These are phyloP conservation scores for Daldinia grandis DNA, from an alignment of 495 filamentous ascomycete genomes.

Conservation along the genomic window DNA sequence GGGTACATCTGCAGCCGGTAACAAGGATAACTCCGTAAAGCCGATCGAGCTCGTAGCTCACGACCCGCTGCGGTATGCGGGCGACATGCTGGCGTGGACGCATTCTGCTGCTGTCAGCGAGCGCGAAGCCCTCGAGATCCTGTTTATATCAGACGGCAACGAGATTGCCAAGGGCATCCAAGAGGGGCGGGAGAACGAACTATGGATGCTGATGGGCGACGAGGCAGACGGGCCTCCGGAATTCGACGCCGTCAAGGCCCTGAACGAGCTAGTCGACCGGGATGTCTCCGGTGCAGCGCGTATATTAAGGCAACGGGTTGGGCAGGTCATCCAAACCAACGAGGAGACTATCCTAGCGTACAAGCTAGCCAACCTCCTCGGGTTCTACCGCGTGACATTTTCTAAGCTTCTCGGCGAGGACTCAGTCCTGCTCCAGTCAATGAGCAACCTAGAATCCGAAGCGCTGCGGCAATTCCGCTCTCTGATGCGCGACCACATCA, in stretches of 20 bases:
- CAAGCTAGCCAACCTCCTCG: constrained; percentile 85
- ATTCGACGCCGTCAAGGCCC: constrained; percentile 84
- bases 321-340: constrained; percentile 90
- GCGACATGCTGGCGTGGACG: constrained; percentile 97
- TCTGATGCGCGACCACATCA: constrained; percentile 79
- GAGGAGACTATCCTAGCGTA: constrained; percentile 90
- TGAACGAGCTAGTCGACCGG: constrained; percentile 88
- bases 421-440: constrained; percentile 73
- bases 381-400: constrained; percentile 90
- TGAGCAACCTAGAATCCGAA: constrained; percentile 72
- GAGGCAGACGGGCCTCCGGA: constrained; percentile 57
- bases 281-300: constrained; percentile 81
- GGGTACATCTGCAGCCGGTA: constrained; percentile 62
- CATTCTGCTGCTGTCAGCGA: constrained; percentile 95
- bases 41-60: constrained; percentile 95
- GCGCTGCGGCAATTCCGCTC: constrained; percentile 84
- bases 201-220: constrained; percentile 74
- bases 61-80: constrained; percentile 90
- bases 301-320: constrained; percentile 80
- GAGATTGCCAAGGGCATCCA: constrained; percentile 87
- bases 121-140: constrained; percentile 86
- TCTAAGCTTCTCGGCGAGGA: constrained; percentile 75
- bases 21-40: constrained; percentile 67
- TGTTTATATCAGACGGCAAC: constrained; percentile 93
- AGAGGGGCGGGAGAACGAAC: constrained; percentile 84